These are phyloP conservation scores for Fusarium aywerte DNA, from an alignment of 2,329 filamentous ascomycete genomes.

Conservation along the genomic window DNA sequence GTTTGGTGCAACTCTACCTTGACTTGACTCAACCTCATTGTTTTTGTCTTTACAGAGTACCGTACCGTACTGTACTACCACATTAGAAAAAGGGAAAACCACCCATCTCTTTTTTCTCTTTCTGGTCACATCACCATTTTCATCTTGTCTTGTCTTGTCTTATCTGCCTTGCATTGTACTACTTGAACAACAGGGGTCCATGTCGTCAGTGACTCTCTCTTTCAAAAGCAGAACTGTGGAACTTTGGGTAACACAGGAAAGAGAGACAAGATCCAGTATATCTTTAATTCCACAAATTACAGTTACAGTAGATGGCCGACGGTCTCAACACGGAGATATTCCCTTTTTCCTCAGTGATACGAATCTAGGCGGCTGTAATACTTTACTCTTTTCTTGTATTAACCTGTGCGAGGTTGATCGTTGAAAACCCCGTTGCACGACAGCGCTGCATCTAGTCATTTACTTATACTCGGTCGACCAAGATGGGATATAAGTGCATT, in stretches of 20 bases:
- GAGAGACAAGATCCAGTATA: slow-evolving; percentile 14
- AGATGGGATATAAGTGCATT: slow-evolving; percentile 31
- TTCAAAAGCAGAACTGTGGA: slow-evolving; percentile 10
- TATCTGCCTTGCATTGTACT: background rate
- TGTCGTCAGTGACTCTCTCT: slow-evolving; percentile 26
- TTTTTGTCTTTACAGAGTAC: no score
- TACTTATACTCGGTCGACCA: slow-evolving; percentile 10
- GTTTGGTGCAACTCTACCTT: slow-evolving; percentile 21
- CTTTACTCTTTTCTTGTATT: no score
- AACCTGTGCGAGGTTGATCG: slow-evolving; percentile 20
- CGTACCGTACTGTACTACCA: background rate
- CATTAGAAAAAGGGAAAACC: background rate
- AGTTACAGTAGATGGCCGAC: background rate
- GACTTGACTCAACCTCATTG: slow-evolving; percentile 2
- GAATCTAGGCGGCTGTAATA: slow-evolving; percentile 20
- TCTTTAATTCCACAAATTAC: background rate
- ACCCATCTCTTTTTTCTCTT: slow-evolving; percentile 1
- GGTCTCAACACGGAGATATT: slow-evolving; percentile 39
- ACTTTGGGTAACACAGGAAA: slow-evolving; percentile 28
- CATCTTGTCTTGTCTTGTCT: background rate
- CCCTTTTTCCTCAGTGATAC: slow-evolving; percentile 8
- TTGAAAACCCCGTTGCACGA: slow-evolving; percentile 18
- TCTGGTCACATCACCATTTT: background rate
- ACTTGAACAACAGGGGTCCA: slow-evolving; percentile 21
- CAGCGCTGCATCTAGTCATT: slow-evolving; percentile 15